Conservation (phyloP, 1,284 basidiomycete genomes). For the Ganoderma leucocontextum region DNA sequence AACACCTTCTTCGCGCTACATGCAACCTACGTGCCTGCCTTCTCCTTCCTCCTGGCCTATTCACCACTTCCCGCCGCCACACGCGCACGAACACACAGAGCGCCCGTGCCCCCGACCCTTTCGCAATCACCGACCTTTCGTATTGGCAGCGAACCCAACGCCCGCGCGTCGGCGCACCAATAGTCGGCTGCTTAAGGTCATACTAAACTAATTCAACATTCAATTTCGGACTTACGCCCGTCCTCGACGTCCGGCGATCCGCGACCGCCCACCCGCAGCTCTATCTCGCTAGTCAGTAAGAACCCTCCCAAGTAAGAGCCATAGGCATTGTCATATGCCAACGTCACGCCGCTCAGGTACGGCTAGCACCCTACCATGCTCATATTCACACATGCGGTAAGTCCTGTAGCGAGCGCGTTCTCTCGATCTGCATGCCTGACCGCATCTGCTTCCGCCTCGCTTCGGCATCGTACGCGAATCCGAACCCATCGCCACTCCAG, state of each 20-base stretch:
- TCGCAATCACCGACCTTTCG: conserved; percentile 3
- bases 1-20: background rate
- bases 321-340: background rate
- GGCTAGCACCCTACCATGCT: background rate
- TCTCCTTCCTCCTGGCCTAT: conserved; percentile 1
- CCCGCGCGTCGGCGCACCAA: background rate
- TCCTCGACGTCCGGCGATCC: conserved; percentile 1
- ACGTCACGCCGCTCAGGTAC: background rate
- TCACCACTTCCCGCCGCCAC: background rate
- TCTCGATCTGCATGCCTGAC: conserved; percentile 2
- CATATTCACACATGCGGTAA: background rate
- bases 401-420: background rate
- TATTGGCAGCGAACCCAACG: background rate
- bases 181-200: background rate
- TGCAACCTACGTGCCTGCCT: conserved; percentile 7
- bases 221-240: conserved; percentile 9
- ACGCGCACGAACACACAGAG: background rate
- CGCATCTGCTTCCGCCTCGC: background rate
- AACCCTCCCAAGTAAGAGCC: background rate
- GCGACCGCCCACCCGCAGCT: conserved; percentile 1
- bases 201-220: background rate
- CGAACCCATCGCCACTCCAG: conserved; percentile 1
- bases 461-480: conserved; percentile 6
- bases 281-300: background rate
- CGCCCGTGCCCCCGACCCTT: background rate